Conservation (phyloP, 306 rosid species). For the Gillenia trifoliata region DNA sequence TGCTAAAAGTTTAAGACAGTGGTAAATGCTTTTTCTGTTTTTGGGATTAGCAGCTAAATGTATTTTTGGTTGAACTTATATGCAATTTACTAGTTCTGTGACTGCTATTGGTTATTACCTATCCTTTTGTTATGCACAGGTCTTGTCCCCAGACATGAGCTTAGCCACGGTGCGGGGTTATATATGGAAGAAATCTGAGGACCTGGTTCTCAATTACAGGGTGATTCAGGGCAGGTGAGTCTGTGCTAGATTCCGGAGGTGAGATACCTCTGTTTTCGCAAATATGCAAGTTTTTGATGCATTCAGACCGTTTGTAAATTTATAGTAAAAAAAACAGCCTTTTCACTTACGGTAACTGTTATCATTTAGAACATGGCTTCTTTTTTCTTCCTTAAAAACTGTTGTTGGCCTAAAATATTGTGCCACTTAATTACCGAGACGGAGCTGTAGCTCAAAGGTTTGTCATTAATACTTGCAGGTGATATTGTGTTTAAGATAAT, state of each 20-base stretch:
- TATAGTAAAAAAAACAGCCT: not conserved
- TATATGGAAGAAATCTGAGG: constrained; percentile 95
- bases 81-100: not conserved
- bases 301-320: not conserved
- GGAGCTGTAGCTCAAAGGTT: not conserved
- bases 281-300: not conserved
- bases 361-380: too few species aligned
- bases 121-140: constrained; percentile 45
- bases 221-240: constrained; percentile 80
- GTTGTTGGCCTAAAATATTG: not conserved
- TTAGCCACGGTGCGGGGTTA: constrained; percentile 93
- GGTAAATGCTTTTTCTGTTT: not conserved
- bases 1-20: not conserved
- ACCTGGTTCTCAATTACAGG: constrained; percentile 82
- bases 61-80: not conserved
- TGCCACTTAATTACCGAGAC: not conserved
- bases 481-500: constrained; percentile 31
- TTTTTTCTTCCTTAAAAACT: not conserved
- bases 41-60: not conserved
- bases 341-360: not conserved
- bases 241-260: constrained; percentile 13
- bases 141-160: constrained; percentile 82
- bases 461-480: constrained; percentile 42
- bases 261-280: constrained; percentile 14
- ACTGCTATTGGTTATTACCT: constrained; percentile 15